Base-by-base conservation (phyloP, 306 rosid genomes). In the Prosopis cineraria region DNA sequence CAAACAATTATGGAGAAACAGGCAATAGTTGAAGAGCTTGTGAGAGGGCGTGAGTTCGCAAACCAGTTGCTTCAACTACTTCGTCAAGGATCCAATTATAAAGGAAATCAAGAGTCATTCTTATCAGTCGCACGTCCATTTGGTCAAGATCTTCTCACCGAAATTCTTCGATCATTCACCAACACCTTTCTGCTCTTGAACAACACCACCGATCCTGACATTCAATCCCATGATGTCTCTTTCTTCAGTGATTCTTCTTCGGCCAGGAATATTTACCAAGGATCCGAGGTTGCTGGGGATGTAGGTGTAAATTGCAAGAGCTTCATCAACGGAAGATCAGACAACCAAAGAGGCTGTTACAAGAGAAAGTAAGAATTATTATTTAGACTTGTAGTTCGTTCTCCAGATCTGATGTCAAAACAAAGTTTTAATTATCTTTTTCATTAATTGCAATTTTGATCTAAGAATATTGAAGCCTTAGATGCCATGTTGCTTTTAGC, bases 41-140 rank as follows among this genome's bases (percentile, higher is more conserved):
- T 41, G 6, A 79, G 63, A 79, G 86, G 83, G 17, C 75, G 50
- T 62, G 81, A 70, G 1, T 27, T 25, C 0, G 83, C 78, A 14
- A 75, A 83, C 7, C 83, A 83, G 7, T 60, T 83, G 58, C 81
- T 83, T 52, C 71, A 75, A 9, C 22, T 78, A 58, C 50, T 45
- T 78, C 3, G 36, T 58, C 34, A 58, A 9, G 44, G 11, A 40
- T 7, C 44, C 2, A 40, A 40, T 7, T 1, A 40, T n/a, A 40
- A 40, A 13, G 44, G 44, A 40, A n/a, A n/a, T n/a, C 31, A 24
- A 65, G 53, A 17, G 53, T n/a, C n/a, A n/a, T 47, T 47, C 39
- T 43, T 34, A 50, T 39, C 72, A 70, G 60, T 13, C 2, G 3
- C 27, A 19, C 29, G 40, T 1, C 27, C 36, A 10, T 24, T 30